These are phyloP conservation scores for Irpex sp. DNA, from an alignment of 1,284 basidiomycete genomes.

Conservation along the genomic window DNA sequence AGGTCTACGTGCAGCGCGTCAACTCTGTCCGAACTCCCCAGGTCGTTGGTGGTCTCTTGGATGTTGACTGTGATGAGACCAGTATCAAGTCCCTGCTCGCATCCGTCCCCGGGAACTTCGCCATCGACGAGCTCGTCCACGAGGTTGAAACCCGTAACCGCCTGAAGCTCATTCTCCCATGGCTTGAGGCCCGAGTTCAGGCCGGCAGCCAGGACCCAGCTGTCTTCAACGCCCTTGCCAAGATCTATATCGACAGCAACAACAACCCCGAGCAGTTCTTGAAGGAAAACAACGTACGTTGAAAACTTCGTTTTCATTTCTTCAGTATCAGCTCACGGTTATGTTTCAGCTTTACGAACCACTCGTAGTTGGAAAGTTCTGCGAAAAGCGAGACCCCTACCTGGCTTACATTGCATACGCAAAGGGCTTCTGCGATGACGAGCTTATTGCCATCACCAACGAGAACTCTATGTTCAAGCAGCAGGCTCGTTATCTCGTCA, in stretches of 20 bases:
- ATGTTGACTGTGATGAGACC: conserved; percentile 97
- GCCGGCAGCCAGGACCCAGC: conserved; percentile 90
- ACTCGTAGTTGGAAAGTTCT: conserved; percentile 97
- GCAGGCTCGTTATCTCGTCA: conserved; percentile 97
- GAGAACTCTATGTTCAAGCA: conserved; percentile 99
- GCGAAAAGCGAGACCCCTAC: conserved; percentile 98
- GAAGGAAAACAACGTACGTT: conserved; percentile 93
- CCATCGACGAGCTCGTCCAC: conserved; percentile 95
- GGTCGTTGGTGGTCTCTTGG: conserved; percentile 94
- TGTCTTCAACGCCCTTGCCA: conserved; percentile 96
- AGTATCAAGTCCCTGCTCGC: conserved; percentile 94
- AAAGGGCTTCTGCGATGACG: conserved; percentile 98
- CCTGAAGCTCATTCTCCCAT: conserved; percentile 95
- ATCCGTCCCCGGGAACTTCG: conserved; percentile 96
- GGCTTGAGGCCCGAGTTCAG: conserved; percentile 93
- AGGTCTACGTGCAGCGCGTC: conserved; percentile 98
- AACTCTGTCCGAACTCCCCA: conserved; percentile 98
- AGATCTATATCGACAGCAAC: conserved; percentile 99
- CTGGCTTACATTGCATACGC: conserved; percentile 99
- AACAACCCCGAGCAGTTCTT: conserved; percentile 97
- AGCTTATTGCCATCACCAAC: conserved; percentile 96
- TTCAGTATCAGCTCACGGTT: not conserved
- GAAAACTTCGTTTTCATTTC: no score
- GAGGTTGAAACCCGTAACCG: conserved; percentile 97
- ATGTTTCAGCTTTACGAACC: conserved; percentile 84